These are phyloP conservation scores for Globisporangium solare DNA, from an alignment of 352 stramenopile species.

Conservation along the genomic window DNA sequence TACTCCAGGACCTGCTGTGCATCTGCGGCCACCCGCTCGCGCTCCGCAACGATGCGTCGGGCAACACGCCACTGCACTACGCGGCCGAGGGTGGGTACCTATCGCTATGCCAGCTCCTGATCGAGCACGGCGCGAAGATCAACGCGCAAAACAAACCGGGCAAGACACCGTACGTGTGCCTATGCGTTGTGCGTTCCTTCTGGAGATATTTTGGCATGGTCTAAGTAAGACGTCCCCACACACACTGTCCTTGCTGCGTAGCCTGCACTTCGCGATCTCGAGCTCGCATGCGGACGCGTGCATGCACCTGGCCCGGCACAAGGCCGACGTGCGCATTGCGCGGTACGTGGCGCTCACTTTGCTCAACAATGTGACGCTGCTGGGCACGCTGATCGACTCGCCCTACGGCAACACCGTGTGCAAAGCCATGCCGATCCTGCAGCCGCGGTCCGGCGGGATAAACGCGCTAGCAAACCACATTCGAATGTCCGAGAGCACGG, in stretches of 20 bases:
- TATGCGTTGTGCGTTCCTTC: not conserved
- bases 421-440: conserved; percentile 58
- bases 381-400: conserved; percentile 58
- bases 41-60: conserved; percentile 49
- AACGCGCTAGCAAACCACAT: conserved; percentile 11
- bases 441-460: conserved; percentile 23
- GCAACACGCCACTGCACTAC: conserved; percentile 77
- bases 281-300: conserved; percentile 73
- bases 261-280: conserved; percentile 77
- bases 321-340: conserved; percentile 58
- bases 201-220: not conserved
- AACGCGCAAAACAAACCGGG: conserved; percentile 75
- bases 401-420: conserved; percentile 38
- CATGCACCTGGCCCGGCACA: conserved; percentile 45
- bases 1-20: conserved; percentile 53
- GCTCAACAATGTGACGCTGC: conserved; percentile 44
- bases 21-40: conserved; percentile 74
- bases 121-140: conserved; percentile 64
- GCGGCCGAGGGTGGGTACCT: conserved; percentile 73
- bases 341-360: conserved; percentile 55
- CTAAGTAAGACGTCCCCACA: not conserved
- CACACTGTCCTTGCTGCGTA: conserved; percentile 14
- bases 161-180: conserved; percentile 61
- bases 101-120: conserved; percentile 50
- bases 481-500: not conserved